Evolutionary conservation across 495 filamentous ascomycete species (phyloP).

Genomic region (Aspergillus campestris): DNA sequence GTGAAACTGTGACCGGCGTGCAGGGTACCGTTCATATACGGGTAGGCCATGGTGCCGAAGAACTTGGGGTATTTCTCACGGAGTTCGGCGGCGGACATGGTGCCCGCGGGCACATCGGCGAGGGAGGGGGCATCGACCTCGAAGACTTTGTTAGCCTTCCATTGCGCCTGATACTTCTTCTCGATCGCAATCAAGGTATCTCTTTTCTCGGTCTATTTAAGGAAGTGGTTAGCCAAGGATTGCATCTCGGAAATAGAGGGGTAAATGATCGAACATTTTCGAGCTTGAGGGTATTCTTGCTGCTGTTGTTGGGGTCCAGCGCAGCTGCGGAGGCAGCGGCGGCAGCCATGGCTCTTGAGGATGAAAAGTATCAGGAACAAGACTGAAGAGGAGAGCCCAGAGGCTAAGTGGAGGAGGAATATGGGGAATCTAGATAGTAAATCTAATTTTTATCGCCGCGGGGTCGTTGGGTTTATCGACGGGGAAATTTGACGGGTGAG

Average conservation of each 20-base stretch:
- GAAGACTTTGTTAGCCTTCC: constrained; percentile 73
- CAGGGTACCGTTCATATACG: constrained; percentile 93
- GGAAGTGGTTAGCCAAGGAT: constrained; percentile 12
- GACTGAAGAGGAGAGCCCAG: too few species aligned
- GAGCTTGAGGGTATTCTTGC: constrained; percentile 63
- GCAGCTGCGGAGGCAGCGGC: constrained; percentile 46
- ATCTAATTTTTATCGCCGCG: too few species aligned
- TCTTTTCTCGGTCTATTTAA: constrained; percentile 74
- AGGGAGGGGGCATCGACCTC: constrained; percentile 73
- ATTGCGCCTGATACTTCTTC: constrained; percentile 85
- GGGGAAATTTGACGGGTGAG: constrained; percentile 2
- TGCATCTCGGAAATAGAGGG: constrained; percentile 20
- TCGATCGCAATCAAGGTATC: constrained; percentile 81
- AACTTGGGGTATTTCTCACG: constrained; percentile 81
- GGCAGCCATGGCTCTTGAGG: constrained; percentile 35
- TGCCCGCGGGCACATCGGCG: constrained; percentile 61
- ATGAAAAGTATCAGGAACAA: background rate
- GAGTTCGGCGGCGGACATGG: constrained; percentile 61
- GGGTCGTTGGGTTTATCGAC: too few species aligned
- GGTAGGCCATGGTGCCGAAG: constrained; percentile 89
- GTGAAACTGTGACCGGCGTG: constrained; percentile 92
- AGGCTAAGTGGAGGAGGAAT: too few species aligned
- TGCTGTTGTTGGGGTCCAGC: constrained; percentile 51
- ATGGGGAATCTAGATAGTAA: too few species aligned
- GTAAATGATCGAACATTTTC: constrained; percentile 49